phyloP scores from a whole-genome alignment of 78 protist genomes.

The Dictyostelium capitatum region DNA sequence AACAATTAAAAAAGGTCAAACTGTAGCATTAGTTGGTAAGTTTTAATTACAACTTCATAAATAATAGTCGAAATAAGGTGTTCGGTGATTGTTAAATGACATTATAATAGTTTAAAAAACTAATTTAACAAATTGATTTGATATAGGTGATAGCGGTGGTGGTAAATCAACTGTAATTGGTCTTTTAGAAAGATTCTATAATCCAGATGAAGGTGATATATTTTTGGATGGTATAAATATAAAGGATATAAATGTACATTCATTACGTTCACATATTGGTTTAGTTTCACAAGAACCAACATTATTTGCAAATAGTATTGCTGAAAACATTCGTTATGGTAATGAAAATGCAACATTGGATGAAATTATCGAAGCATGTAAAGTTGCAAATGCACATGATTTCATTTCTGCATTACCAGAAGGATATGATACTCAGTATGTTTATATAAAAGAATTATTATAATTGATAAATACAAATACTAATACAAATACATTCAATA shows the following conservation, averaged over 20 bases:
- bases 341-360: constrained; percentile 79
- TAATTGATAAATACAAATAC: too few species aligned
- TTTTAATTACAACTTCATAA: too few species aligned
- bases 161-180: constrained; percentile 90
- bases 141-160: constrained; percentile 91
- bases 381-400: constrained; percentile 95
- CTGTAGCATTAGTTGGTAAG: constrained; percentile 92
- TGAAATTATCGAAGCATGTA: constrained; percentile 90
- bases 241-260: constrained; percentile 45
- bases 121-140: too few species aligned
- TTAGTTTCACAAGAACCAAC: constrained; percentile 93
- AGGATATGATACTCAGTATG: constrained; percentile 89
- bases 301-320: constrained; percentile 90
- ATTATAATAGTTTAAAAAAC: too few species aligned
- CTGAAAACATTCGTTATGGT: constrained; percentile 94
- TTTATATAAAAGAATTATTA: too few species aligned
- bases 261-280: constrained; percentile 76
- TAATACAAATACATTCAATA: too few species aligned
- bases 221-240: constrained; percentile 67
- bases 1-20: constrained; percentile 81
- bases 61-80: too few species aligned
- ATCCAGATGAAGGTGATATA: constrained; percentile 65
- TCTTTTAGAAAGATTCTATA: constrained; percentile 80
- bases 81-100: too few species aligned
- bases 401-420: constrained; percentile 92